These are phyloP conservation scores for Grosmannia serpens DNA, from an alignment of 2,329 filamentous ascomycete genomes.

Conservation along the genomic window DNA sequence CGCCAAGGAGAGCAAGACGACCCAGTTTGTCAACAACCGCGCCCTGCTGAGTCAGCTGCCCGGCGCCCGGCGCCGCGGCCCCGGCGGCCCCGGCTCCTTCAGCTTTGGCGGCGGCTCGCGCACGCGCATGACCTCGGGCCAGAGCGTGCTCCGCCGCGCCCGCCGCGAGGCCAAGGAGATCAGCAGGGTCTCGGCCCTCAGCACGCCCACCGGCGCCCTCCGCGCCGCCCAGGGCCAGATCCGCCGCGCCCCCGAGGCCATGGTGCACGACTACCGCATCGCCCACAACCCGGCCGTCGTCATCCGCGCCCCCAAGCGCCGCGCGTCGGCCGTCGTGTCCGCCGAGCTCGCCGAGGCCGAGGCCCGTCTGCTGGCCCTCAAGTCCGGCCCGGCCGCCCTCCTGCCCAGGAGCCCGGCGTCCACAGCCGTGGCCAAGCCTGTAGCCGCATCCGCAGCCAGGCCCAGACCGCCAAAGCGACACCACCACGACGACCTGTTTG, in stretches of 20 bases:
- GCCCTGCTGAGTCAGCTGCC: conserved; percentile 20
- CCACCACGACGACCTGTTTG: conserved; percentile 13
- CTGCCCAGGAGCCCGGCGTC: background rate
- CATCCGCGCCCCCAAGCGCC: conserved; percentile 13
- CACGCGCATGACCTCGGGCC: conserved; percentile 38
- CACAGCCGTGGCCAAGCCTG: background rate
- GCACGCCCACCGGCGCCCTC: conserved; percentile 25
- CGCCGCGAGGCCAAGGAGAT: conserved; percentile 45
- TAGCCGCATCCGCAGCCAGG: background rate
- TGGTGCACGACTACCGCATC: conserved; percentile 41
- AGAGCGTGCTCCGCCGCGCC: conserved; percentile 44
- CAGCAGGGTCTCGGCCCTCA: conserved; percentile 33
- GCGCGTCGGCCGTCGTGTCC: background rate
- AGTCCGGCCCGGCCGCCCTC: background rate
- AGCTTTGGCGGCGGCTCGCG: conserved; percentile 35
- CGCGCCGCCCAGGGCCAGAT: conserved; percentile 27
- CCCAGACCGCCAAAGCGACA: background rate
- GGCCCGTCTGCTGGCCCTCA: conserved; percentile 22
- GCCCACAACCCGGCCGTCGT: conserved; percentile 17
- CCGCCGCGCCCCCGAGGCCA: conserved; percentile 36
- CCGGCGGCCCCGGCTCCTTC: conserved; percentile 19
- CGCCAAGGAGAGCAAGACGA: conserved; percentile 44
- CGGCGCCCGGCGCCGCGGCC: conserved; percentile 9
- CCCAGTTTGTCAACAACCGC: conserved; percentile 42
- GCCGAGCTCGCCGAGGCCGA: conserved; percentile 19